A percentile compares a stretch with the other conserved stretches of the same genome.
Conservation (phyloP, 2,329 filamentous ascomycete genomes). For the Lomentospora prolificans region DNA sequence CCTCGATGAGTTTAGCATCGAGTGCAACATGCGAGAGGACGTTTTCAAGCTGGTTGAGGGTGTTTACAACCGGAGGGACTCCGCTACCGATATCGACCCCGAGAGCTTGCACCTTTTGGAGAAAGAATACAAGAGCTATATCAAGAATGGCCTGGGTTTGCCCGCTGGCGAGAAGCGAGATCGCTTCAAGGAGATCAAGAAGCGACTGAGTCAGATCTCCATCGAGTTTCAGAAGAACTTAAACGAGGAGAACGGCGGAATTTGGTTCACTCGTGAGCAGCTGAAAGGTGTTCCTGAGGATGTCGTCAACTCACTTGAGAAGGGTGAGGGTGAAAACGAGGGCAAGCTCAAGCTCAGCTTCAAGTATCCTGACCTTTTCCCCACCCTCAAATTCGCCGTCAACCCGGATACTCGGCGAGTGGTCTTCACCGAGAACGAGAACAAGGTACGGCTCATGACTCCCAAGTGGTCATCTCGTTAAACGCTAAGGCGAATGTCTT, state of each 20-base stretch:
- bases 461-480: no score
- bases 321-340: conserved; percentile 62
- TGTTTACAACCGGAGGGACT: conserved; percentile 42
- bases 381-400: conserved; percentile 66
- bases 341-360: conserved; percentile 67
- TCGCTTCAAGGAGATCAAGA: conserved; percentile 80
- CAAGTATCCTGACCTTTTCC: conserved; percentile 77
- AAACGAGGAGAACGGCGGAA: conserved; percentile 71
- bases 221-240: conserved; percentile 72
- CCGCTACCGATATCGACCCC: conserved; percentile 47
- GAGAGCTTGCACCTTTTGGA: conserved; percentile 66
- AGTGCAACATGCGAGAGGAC: conserved; percentile 73
- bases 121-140: conserved; percentile 68
- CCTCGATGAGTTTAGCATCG: conserved; percentile 68
- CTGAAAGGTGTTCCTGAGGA: conserved; percentile 67
- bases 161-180: conserved; percentile 61
- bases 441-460: conserved; percentile 44
- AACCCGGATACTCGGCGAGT: conserved; percentile 58
- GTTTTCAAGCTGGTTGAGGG: conserved; percentile 59
- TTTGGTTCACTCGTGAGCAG: conserved; percentile 68
- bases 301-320: conserved; percentile 56
- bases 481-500: no score
- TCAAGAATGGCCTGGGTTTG: conserved; percentile 65
- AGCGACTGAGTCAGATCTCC: conserved; percentile 61
- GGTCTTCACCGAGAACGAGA: conserved; percentile 67